Evolutionary conservation across 2,329 filamentous ascomycete genomes (phyloP).

Genomic region (Chrysosporium keratinophilum): DNA sequence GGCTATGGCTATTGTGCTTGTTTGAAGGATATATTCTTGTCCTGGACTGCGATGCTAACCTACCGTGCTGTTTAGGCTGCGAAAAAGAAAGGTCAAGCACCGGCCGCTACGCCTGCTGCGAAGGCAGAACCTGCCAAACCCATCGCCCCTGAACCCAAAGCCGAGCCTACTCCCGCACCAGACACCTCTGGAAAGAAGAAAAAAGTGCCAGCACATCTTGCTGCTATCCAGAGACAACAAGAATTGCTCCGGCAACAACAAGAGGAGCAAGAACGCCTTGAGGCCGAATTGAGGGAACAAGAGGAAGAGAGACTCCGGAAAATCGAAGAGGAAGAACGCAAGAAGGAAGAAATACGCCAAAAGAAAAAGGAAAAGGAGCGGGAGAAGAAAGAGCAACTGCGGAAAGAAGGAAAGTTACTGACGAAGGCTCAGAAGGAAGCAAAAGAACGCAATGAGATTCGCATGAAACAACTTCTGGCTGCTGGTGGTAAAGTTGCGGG

Average conservation of each 20-base stretch:
- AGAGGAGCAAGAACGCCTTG: constrained; percentile 36
- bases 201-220: constrained; percentile 59
- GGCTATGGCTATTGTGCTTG: neutral
- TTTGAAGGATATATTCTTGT: neutral
- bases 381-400: constrained; percentile 43
- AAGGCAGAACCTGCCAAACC: constrained; percentile 48
- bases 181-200: constrained; percentile 57
- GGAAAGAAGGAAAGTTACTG: constrained; percentile 40
- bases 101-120: constrained; percentile 37
- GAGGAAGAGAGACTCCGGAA: constrained; percentile 31
- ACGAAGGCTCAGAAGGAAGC: constrained; percentile 42
- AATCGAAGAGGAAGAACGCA: constrained; percentile 39
- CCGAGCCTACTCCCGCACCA: constrained; percentile 28
- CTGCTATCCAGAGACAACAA: constrained; percentile 42
- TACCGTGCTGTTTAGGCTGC: constrained; percentile 48
- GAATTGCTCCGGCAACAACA: constrained; percentile 36
- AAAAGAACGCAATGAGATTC: constrained; percentile 39
- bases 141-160: constrained; percentile 30
- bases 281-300: constrained; percentile 33
- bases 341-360: constrained; percentile 38
- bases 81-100: constrained; percentile 62
- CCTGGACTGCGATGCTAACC: neutral
- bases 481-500: constrained; percentile 40
- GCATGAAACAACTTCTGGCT: constrained; percentile 41
- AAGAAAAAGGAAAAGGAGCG: constrained; percentile 41